These are phyloP conservation scores for Cytospora piceicola DNA, from an alignment of 2,329 filamentous ascomycete genomes.

Conservation along the genomic window DNA sequence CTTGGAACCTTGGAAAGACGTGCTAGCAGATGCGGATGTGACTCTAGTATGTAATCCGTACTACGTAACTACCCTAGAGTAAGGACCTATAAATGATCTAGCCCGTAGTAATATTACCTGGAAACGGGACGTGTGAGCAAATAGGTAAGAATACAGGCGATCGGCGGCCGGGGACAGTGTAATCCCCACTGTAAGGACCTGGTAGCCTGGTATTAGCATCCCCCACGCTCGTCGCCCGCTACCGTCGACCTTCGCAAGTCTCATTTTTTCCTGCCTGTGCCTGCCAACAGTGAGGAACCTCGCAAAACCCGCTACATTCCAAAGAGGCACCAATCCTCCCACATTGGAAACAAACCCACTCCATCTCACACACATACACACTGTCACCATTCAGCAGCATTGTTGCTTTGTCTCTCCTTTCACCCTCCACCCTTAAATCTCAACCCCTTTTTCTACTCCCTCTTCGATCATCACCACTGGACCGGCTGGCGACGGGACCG, in stretches of 20 bases:
- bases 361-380: conserved; percentile 11
- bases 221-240: not conserved
- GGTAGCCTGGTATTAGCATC: not conserved
- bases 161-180: not conserved
- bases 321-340: conserved; percentile 23
- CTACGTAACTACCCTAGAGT: no score
- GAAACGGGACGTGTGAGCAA: not conserved
- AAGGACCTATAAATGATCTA: not conserved
- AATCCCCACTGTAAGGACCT: not conserved
- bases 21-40: not conserved
- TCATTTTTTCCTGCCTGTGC: conserved; percentile 20
- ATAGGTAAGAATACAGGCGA: not conserved
- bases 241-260: not conserved
- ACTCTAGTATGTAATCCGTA: not conserved
- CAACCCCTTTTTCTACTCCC: conserved; percentile 15
- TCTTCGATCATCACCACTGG: conserved; percentile 14
- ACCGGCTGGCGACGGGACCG: conserved; percentile 32
- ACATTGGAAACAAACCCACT: conserved; percentile 14
- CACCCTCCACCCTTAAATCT: not conserved
- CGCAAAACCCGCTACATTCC: conserved; percentile 23
- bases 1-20: not conserved
- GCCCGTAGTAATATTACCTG: not conserved
- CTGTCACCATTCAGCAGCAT: conserved; percentile 8
- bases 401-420: conserved; percentile 22
- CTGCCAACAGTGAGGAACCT: conserved; percentile 13